Evolutionary conservation across 2,329 filamentous ascomycete species (phyloP), one percentile per base, ranked within the genome.

Genomic region (Claviceps capensis): DNA sequence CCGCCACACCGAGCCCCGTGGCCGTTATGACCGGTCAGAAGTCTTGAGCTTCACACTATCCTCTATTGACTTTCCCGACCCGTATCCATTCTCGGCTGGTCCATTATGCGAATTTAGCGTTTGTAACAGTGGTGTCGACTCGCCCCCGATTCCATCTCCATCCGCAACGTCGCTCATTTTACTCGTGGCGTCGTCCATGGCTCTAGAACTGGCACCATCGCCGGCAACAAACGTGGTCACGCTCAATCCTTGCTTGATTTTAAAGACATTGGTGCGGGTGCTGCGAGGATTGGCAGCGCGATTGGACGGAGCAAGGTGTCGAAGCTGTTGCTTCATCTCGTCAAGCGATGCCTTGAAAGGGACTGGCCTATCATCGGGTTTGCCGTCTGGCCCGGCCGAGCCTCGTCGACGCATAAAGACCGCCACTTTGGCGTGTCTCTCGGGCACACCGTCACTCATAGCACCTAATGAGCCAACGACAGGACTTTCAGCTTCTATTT

Each of bases 271-370:
- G 17, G 76, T 78, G 17, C 75, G 74, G 1, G 81, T 83, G 52
- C 73, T 75, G 63, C 77, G 62, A 1, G 82, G 82, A 52, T 82
- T 80, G 16, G 77, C 75, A 5, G 82, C 82, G 19, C 77, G 76
- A 60, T 85, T 86, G 1, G 81, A 83, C 0, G 82, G 82, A 0
- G 82, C 82, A 0, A 85, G 75, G 57, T 55, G 54, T 26, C 80
- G 82, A 45, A 85, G 69, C 57, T 83, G 78, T 60, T 80, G 74
- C 59, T 73, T 75, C 69, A 83, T 79, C 49, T 85, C 80, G 49
- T 79, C 74, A 34, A 82, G 69, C 49, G 79, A 83, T 5, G 78
- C 76, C 58, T 79, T 76, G 5, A 83, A 70, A 1, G 79, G 70
- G 6, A 83, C 70, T 0, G 73, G 69, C 41, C 48, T 37, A 26